phyloP scores from a whole-genome alignment of 306 rosid genomes.

The Astragalus membranaceus region DNA sequence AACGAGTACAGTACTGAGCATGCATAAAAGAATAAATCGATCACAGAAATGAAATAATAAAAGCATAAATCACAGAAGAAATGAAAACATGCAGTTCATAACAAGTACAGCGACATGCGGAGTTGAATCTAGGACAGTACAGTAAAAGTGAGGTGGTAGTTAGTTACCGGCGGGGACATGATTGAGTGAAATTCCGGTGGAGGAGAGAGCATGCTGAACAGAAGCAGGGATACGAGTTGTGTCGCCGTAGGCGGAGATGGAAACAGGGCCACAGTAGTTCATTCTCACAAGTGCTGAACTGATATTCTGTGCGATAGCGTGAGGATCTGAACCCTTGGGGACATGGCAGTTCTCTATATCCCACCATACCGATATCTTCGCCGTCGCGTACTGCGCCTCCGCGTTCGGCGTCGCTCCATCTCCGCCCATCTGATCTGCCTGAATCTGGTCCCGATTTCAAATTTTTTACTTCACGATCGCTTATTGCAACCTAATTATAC shows the following conservation, averaged over 20 bases:
- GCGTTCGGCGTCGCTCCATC: constrained; percentile 30
- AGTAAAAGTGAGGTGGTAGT: neutral
- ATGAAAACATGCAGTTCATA: neutral
- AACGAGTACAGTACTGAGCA: neutral
- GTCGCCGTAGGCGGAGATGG: constrained; percentile 86
- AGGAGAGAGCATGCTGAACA: constrained; percentile 81
- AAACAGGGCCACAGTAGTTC: constrained; percentile 75
- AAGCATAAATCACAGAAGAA: neutral
- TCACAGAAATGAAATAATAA: neutral
- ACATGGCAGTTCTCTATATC: constrained; percentile 94
- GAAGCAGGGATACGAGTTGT: constrained; percentile 55
- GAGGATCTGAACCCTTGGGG: constrained; percentile 56
- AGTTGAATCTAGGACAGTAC: neutral
- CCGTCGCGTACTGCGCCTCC: constrained; percentile 60
- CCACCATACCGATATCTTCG: constrained; percentile 93
- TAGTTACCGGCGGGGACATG: constrained; percentile 81
- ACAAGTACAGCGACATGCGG: neutral
- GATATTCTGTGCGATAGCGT: constrained; percentile 79
- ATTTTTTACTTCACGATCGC: neutral
- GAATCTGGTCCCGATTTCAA: neutral
- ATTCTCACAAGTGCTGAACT: constrained; percentile 69
- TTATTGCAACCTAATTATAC: too few species aligned
- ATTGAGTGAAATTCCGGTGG: constrained; percentile 82
- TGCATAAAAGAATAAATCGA: neutral
- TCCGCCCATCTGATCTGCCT: constrained; percentile 24